A percentile compares a stretch with the other conserved stretches of the same genome.
Evolutionary conservation across 176 grass and related monocot species (phyloP).

Genomic region (Carex myosuroides): DNA sequence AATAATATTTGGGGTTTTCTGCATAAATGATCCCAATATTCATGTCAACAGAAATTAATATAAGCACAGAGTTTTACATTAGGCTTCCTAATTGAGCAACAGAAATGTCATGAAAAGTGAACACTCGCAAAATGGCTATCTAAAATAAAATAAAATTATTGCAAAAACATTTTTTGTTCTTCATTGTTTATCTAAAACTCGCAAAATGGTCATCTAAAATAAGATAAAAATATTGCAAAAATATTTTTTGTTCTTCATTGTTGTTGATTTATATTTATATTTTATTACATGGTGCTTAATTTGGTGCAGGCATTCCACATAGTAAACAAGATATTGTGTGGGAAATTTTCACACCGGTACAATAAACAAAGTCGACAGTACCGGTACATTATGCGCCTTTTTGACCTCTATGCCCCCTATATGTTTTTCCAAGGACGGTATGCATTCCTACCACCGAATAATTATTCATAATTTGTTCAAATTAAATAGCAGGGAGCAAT

Average conservation of each 20-base stretch:
- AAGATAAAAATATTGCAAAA: neutral
- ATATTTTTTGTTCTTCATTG: neutral
- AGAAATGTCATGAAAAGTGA: neutral
- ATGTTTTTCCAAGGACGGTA: slow-evolving; percentile 48
- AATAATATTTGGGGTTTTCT: neutral
- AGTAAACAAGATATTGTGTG: slow-evolving; percentile 9
- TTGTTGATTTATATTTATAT: neutral
- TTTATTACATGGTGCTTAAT: neutral
- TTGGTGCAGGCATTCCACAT: slow-evolving; percentile 28
- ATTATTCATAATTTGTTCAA: slow-evolving; percentile 11
- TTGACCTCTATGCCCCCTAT: slow-evolving; percentile 55
- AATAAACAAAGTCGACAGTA: slow-evolving; percentile 31
- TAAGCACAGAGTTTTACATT: neutral
- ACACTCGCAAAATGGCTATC: neutral
- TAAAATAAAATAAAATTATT: neutral
- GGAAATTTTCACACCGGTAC: neutral
- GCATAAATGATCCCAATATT: neutral
- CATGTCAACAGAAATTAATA: neutral
- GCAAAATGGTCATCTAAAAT: neutral
- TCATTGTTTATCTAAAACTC: neutral
- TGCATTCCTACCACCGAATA: neutral
- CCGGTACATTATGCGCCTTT: slow-evolving; percentile 45
- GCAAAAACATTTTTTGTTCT: no score
- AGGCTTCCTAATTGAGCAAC: neutral
- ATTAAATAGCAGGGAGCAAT: neutral